Conservation (phyloP, 2,329 filamentous ascomycete genomes). For the Clonostachys byssicola region DNA sequence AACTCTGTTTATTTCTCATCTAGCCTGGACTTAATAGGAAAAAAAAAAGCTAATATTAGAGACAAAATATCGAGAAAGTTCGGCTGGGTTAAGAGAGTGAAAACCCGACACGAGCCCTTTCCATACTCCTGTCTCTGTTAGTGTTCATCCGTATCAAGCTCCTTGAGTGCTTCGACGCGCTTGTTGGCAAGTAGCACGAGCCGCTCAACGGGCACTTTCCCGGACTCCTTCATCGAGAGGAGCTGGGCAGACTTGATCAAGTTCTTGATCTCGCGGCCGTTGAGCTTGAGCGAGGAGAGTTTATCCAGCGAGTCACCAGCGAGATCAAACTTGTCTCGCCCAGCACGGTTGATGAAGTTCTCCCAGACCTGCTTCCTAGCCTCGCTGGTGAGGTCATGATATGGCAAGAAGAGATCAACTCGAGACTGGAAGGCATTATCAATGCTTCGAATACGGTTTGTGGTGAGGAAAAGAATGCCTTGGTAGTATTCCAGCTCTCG, state of each 20-base stretch:
- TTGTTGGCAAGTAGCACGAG: constrained; percentile 24
- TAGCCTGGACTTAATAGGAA: no score
- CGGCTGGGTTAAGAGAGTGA: no score
- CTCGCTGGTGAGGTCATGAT: constrained; percentile 17
- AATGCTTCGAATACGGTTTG: constrained; percentile 41
- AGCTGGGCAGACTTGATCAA: constrained; percentile 31
- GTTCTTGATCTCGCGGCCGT: constrained; percentile 46
- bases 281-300: constrained; percentile 31
- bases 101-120: no score
- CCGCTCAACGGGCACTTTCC: constrained; percentile 17
- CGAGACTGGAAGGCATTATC: constrained; percentile 46
- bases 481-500: constrained; percentile 40
- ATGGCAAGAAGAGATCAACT: constrained; percentile 35
- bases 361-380: constrained; percentile 25
- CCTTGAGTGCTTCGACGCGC: constrained; percentile 11
- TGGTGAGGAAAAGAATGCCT: constrained; percentile 44
- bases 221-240: constrained; percentile 20
- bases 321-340: constrained; percentile 16
- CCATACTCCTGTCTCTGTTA: no score
- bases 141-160: background rate
- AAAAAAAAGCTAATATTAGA: no score
- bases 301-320: constrained; percentile 18
- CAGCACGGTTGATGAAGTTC: constrained; percentile 23
- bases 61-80: no score
- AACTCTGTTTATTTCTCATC: no score